Conservation (phyloP, 192 early-diverging fungal genomes). For the Gonapodya sp. region DNA sequence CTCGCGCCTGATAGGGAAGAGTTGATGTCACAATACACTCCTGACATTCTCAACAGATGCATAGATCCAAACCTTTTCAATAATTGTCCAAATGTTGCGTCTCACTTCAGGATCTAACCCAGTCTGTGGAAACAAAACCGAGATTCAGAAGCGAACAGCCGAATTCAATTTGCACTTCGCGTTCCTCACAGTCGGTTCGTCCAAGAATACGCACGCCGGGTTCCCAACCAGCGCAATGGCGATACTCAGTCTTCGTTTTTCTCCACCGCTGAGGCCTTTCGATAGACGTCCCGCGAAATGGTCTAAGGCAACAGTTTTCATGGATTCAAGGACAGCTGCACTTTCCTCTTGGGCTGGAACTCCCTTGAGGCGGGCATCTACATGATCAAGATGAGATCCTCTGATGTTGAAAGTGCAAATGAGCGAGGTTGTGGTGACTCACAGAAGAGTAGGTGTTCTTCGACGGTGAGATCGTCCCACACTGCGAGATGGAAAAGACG, state of each 20-base stretch:
- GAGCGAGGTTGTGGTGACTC: background rate
- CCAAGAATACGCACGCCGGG: constrained; percentile 62
- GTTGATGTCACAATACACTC: background rate
- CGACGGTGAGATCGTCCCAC: constrained; percentile 61
- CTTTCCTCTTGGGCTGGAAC: constrained; percentile 33
- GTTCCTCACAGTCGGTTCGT: constrained; percentile 54
- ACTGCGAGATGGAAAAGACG: constrained; percentile 14
- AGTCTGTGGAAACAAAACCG: constrained; percentile 23
- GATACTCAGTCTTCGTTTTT: constrained; percentile 64
- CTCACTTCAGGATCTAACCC: constrained; percentile 66
- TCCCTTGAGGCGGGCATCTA: constrained; percentile 58
- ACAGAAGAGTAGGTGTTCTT: constrained; percentile 60
- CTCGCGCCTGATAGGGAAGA: background rate
- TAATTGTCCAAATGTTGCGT: constrained; percentile 62
- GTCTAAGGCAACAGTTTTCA: constrained; percentile 42
- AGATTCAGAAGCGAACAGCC: background rate
- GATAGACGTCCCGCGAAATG: constrained; percentile 41
- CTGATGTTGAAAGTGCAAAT: background rate
- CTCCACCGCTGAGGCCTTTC: constrained; percentile 61
- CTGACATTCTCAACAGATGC: too few relatives aligned
- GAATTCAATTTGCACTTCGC: constrained; percentile 12
- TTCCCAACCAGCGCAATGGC: constrained; percentile 63
- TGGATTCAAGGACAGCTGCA: constrained; percentile 27
- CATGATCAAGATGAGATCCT: too few relatives aligned
- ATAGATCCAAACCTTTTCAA: constrained; percentile 42